phyloP scores from a whole-genome alignment of 441 rosid genomes.

The Arabidopsis hybrid region DNA sequence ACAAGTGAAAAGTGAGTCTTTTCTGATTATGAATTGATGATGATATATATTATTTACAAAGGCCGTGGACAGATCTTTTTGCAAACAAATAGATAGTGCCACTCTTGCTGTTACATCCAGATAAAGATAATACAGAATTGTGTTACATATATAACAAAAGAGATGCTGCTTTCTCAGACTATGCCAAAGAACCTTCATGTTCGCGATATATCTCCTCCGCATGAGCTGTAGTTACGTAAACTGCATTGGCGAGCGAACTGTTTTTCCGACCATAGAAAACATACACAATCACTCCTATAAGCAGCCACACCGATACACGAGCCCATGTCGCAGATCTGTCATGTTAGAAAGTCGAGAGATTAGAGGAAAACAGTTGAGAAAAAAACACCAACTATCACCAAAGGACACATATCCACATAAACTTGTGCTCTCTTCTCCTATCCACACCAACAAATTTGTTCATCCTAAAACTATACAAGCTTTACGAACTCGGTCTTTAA shows the following conservation, averaged over 20 bases:
- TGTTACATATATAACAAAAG: conserved; percentile 21
- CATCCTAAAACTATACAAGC: not conserved
- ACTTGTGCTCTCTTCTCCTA: not conserved
- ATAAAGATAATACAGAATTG: conserved; percentile 5
- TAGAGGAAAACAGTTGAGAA: not conserved
- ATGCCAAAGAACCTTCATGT: conserved; percentile 41
- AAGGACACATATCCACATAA: not conserved
- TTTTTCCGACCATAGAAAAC: conserved; percentile 73
- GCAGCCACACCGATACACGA: conserved; percentile 84
- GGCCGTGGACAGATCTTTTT: not conserved
- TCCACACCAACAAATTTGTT: not conserved
- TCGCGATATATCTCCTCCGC: conserved; percentile 64
- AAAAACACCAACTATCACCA: not conserved
- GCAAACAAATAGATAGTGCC: not conserved
- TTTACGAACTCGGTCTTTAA: not conserved
- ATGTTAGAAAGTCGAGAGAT: not conserved
- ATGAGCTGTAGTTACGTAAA: conserved; percentile 77
- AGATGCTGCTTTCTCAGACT: conserved; percentile 16
- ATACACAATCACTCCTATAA: conserved; percentile 73
- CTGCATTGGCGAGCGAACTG: conserved; percentile 76
- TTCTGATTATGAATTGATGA: not conserved
- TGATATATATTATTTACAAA: conserved; percentile 29
- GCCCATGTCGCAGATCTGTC: conserved; percentile 79
- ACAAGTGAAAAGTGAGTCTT: no score
- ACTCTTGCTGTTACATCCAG: conserved; percentile 23